These are phyloP conservation scores for Ceratocystis albifundus DNA, from an alignment of 2,329 filamentous ascomycete genomes.

Conservation along the genomic window DNA sequence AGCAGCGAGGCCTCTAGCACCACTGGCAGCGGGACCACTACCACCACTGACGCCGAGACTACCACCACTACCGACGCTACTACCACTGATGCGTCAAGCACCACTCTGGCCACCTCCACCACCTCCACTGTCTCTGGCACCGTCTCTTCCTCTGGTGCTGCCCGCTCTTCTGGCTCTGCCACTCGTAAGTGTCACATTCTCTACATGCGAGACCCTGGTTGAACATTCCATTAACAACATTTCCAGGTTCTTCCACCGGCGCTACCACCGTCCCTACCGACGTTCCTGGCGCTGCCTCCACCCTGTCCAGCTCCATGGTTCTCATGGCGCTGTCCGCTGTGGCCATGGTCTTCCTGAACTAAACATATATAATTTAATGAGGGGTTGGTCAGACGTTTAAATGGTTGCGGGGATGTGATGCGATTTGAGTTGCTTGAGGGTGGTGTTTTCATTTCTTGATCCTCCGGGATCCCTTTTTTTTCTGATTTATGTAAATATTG, in stretches of 20 bases:
- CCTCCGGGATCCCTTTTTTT: not conserved
- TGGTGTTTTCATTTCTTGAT: slow-evolving; percentile 12
- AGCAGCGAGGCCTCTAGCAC: slow-evolving; percentile 21
- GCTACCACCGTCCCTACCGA: slow-evolving; percentile 22
- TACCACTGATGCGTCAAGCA: slow-evolving; percentile 24
- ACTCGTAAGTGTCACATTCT: slow-evolving; percentile 19
- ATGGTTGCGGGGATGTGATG: not conserved
- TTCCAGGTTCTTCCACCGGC: not conserved
- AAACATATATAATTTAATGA: slow-evolving; percentile 24
- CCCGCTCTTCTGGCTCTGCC: slow-evolving; percentile 19
- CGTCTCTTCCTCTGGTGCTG: slow-evolving; percentile 19
- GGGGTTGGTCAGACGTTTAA: not conserved
- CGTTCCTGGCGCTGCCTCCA: slow-evolving; percentile 26
- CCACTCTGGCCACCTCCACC: slow-evolving; percentile 22
- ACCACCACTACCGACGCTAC: slow-evolving; percentile 22
- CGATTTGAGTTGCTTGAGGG: not conserved
- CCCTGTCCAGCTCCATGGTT: slow-evolving; percentile 32
- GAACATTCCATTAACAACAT: not conserved
- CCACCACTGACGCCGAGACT: slow-evolving; percentile 22
- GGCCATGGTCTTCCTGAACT: slow-evolving; percentile 36
- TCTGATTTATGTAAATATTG: slow-evolving; percentile 7
- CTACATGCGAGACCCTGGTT: not conserved
- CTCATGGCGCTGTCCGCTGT: slow-evolving; percentile 33
- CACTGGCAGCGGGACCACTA: slow-evolving; percentile 23
- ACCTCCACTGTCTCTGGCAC: slow-evolving; percentile 24